Base-by-base conservation (phyloP, 2,329 filamentous ascomycete species). In the Septoria petroselini region DNA sequence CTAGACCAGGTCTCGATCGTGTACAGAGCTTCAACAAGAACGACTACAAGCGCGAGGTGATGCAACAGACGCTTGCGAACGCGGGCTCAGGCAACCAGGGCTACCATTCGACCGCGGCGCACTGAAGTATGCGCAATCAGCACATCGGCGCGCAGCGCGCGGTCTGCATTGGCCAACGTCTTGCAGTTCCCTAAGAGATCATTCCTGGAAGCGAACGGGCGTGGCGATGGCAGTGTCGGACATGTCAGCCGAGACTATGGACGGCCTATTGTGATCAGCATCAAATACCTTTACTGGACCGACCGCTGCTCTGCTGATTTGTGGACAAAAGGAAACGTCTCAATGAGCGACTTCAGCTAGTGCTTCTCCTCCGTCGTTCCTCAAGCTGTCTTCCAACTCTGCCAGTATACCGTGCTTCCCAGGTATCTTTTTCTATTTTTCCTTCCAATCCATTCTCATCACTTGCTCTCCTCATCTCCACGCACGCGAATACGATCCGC, bases 41-140 rank as follows among this genome's bases (percentile, higher is more conserved):
- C 11, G 65, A 68, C 42, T 53, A 58, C 54, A 66, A 64, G 57
- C 56, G 66, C 6, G 52, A 58, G 18, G 46, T 57, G 40, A 62
- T 64, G 54, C 62, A 64, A 55, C 48, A 56, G 37, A 57, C 64
- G 51, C 42, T 67, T 33, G 57, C 34, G 15, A 40, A 23, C 23
- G 43, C 34, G 5, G 25, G 34, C 1, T 12, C 33, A 18, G 34
- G 17, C 11, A 35, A 38, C 30, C 47, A 46, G 12, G 50, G 44
- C 5, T 53, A 53, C 31, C 14, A 35, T 19, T 53, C 50, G 12
- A 45, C 40, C 5, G 40, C 43, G 14, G 44, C 42, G 39, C 42
- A 51, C 34, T 52, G 33, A 31, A 47, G 7, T 9, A 14, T 35
- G 38, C n/a, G n/a, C n/a, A n/a, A n/a, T n/a, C n/a, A n/a, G n/a